phyloP scores from a whole-genome alignment of 2,329 filamentous ascomycete species.

The Plectosphaerella cucumerina region DNA sequence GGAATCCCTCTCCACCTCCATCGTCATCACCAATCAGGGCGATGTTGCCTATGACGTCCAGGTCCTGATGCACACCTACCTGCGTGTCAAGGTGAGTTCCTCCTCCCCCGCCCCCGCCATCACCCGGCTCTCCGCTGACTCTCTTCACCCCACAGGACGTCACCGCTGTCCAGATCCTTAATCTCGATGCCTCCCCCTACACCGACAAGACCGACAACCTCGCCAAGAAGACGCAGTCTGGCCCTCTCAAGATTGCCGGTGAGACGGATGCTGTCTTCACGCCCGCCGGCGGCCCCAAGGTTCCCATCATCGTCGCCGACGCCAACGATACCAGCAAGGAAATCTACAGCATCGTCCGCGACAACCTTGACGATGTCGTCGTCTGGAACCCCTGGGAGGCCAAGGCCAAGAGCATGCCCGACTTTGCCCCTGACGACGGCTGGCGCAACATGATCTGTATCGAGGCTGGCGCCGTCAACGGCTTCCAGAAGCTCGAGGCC shows the following conservation, averaged over 20 bases:
- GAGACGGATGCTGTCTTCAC: slow-evolving; percentile 91
- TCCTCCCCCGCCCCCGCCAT: not conserved
- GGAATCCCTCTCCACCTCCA: slow-evolving; percentile 70
- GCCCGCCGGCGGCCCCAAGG: slow-evolving; percentile 56
- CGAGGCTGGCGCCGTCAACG: slow-evolving; percentile 79
- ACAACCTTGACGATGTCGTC: slow-evolving; percentile 83
- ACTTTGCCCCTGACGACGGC: slow-evolving; percentile 85
- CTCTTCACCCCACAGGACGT: slow-evolving; percentile 64
- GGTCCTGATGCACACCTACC: slow-evolving; percentile 86
- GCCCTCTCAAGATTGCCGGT: slow-evolving; percentile 63
- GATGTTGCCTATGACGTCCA: slow-evolving; percentile 83
- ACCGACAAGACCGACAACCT: slow-evolving; percentile 75
- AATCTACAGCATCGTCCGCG: slow-evolving; percentile 70
- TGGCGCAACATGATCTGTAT: slow-evolving; percentile 94
- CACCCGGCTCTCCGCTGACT: not conserved
- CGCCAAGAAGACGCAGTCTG: slow-evolving; percentile 60
- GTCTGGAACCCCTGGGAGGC: slow-evolving; percentile 97
- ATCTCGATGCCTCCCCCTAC: slow-evolving; percentile 73
- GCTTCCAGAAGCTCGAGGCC: slow-evolving; percentile 80
- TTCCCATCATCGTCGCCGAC: slow-evolving; percentile 57
- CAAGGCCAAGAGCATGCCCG: slow-evolving; percentile 75
- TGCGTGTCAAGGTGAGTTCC: slow-evolving; percentile 66
- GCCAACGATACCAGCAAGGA: slow-evolving; percentile 45
- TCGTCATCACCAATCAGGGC: slow-evolving; percentile 88
- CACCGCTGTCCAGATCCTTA: slow-evolving; percentile 63